A percentile compares a stretch with the other conserved stretches of the same genome.
Conservation (phyloP, 2,329 filamentous ascomycete genomes). For the Chrysoporthe deuterocubensis region DNA sequence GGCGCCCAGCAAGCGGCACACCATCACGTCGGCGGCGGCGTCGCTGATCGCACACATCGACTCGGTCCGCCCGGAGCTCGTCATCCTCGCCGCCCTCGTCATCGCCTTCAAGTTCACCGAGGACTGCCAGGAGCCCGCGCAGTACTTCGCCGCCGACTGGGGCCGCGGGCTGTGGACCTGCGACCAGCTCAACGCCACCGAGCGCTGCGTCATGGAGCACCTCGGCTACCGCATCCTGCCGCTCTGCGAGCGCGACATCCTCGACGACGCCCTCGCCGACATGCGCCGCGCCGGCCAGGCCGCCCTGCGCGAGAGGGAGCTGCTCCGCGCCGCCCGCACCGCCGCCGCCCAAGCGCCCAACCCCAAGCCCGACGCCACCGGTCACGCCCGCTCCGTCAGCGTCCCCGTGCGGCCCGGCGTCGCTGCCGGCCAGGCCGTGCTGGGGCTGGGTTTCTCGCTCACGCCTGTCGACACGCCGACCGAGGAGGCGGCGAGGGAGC, state of each 20-base stretch:
- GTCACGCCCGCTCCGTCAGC: conserved; percentile 44
- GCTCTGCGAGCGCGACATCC: conserved; percentile 58
- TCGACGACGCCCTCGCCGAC: conserved; percentile 63
- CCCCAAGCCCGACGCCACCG: neutral
- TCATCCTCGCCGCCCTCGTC: conserved; percentile 64
- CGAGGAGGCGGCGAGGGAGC: conserved; percentile 31
- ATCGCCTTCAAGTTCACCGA: conserved; percentile 70
- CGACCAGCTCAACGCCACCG: conserved; percentile 66
- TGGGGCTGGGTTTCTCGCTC: conserved; percentile 45
- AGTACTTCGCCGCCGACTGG: conserved; percentile 59
- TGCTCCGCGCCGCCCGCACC: conserved; percentile 26
- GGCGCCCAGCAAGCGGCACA: conserved; percentile 49
- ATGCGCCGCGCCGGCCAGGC: conserved; percentile 61
- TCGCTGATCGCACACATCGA: conserved; percentile 56
- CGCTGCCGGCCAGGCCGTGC: conserved; percentile 42
- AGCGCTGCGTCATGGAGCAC: conserved; percentile 67
- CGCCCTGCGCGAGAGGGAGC: conserved; percentile 29
- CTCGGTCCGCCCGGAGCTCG: conserved; percentile 63
- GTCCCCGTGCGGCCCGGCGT: conserved; percentile 30
- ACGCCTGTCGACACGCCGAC: conserved; percentile 48
- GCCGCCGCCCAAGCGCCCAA: conserved; percentile 18
- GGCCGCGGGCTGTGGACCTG: conserved; percentile 60
- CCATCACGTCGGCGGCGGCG: conserved; percentile 47
- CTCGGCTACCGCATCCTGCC: conserved; percentile 67
- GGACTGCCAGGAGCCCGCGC: conserved; percentile 58